Conservation (phyloP, 2,329 filamentous ascomycete genomes). For the Fusarium fujikuroi region DNA sequence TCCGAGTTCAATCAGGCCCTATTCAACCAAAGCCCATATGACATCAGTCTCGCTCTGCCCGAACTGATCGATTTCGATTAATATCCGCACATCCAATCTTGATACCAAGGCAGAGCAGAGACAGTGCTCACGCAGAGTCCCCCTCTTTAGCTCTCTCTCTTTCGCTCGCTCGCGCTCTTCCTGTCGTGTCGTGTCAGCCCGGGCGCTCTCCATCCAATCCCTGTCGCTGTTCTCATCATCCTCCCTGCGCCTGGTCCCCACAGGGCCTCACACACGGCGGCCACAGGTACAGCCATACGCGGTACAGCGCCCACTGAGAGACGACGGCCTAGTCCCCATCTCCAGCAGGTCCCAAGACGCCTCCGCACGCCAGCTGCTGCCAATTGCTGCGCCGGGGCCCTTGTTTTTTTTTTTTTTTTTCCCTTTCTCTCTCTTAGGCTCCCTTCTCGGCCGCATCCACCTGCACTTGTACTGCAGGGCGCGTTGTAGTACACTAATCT, state of each 20-base stretch:
- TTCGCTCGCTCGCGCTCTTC: constrained; percentile 3
- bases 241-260: constrained; percentile 42
- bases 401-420: background rate
- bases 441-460: constrained; percentile 3
- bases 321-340: constrained; percentile 8
- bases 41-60: constrained; percentile 30
- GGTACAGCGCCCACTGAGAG: constrained; percentile 15
- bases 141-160: constrained; percentile 9
- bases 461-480: constrained; percentile 2
- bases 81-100: constrained; percentile 16
- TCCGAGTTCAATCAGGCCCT: background rate
- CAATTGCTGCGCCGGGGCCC: constrained; percentile 15
- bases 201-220: constrained; percentile 48
- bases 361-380: constrained; percentile 35
- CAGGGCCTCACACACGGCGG: constrained; percentile 40
- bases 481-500: constrained; percentile 7
- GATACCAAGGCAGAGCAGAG: constrained; percentile 22
- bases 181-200: constrained; percentile 47
- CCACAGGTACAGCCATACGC: constrained; percentile 16
- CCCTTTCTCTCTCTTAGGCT: background rate
- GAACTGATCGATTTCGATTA: constrained; percentile 16
- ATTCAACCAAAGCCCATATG: background rate
- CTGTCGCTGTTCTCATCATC: constrained; percentile 39
- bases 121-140: constrained; percentile 21
- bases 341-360: constrained; percentile 23